A percentile compares a stretch with the other conserved stretches of the same genome.
phyloP scores from a whole-genome alignment of 345 rosid genomes.

The Eucalyptus paniculata region DNA sequence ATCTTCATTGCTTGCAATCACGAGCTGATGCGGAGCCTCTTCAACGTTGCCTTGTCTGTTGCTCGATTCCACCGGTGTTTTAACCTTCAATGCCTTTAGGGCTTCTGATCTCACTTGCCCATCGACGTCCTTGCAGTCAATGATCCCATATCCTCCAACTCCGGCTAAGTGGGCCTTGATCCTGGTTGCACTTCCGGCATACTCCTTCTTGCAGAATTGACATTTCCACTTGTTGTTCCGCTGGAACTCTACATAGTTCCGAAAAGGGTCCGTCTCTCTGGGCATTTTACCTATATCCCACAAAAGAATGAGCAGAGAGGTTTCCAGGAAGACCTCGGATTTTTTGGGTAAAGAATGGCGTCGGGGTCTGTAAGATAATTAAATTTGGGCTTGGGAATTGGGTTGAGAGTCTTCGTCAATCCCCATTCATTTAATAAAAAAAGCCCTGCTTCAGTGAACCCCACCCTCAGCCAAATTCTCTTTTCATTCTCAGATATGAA shows the following conservation, averaged over 20 bases:
- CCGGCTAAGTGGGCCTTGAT: neutral
- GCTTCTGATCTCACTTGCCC: too few relatives aligned
- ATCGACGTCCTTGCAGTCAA: neutral
- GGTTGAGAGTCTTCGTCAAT: neutral
- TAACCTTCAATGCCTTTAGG: too few relatives aligned
- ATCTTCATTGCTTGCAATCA: too few relatives aligned
- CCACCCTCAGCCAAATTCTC: neutral
- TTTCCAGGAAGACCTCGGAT: neutral
- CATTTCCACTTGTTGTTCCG: fast-evolving
- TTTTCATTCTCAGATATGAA: neutral
- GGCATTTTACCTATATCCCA: slow-evolving; percentile 10
- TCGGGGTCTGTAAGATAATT: neutral
- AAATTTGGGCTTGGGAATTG: neutral
- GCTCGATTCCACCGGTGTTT: too few relatives aligned
- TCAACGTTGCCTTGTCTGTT: too few relatives aligned
- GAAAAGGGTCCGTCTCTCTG: too few relatives aligned
- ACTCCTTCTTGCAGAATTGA: neutral
- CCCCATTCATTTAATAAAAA: too few relatives aligned
- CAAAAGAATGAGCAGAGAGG: slow-evolving; percentile 13
- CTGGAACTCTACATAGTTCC: fast-evolving
- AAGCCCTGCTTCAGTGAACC: neutral
- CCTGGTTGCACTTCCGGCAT: neutral
- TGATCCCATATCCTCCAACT: neutral
- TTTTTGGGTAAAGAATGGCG: neutral
- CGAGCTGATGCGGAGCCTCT: too few relatives aligned